Evolutionary conservation across 2,329 filamentous ascomycete genomes (phyloP).

Genomic region (Verticillium alfalfae): DNA sequence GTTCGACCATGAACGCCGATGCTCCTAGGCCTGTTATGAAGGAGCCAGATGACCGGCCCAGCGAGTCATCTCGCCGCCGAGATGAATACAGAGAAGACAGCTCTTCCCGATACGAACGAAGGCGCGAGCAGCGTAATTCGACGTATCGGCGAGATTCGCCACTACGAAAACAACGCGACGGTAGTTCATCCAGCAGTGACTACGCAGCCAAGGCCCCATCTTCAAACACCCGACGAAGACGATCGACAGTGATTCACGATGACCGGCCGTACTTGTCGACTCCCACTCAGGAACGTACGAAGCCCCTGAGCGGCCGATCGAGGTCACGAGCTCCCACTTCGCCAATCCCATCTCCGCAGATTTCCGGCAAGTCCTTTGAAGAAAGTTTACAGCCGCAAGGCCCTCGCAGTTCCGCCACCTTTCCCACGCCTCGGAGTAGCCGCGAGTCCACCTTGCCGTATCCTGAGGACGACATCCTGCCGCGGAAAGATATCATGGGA

Average conservation of each 20-base stretch:
- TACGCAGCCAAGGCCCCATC: conserved; percentile 21
- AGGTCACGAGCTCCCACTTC: conserved; percentile 28
- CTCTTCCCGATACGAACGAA: conserved; percentile 12
- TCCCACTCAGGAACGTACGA: conserved; percentile 13
- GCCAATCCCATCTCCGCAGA: conserved; percentile 22
- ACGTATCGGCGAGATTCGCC: conserved; percentile 18
- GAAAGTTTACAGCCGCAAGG: conserved; percentile 6
- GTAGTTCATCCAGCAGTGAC: conserved; percentile 33
- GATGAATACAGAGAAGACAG: conserved; percentile 12
- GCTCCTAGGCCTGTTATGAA: conserved; percentile 18
- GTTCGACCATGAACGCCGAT: conserved; percentile 19
- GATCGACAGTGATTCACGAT: conserved; percentile 28
- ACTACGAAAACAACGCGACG: conserved; percentile 2
- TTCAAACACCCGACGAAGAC: conserved; percentile 22
- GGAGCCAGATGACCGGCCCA: conserved; percentile 23
- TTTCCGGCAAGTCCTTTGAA: conserved; percentile 7
- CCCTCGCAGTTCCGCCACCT: conserved; percentile 22
- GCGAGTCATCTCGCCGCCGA: conserved; percentile 17
- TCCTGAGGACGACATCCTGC: conserved; percentile 19
- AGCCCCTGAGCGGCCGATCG: conserved; percentile 12
- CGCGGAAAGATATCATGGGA: conserved; percentile 13
- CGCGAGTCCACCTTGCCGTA: conserved; percentile 17
- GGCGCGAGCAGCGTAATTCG: conserved; percentile 17
- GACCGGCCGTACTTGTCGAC: conserved; percentile 16
- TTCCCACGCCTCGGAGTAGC: conserved; percentile 15